Conservation (phyloP, 2,329 filamentous ascomycete species). For the Talaromyces pinophilus region DNA sequence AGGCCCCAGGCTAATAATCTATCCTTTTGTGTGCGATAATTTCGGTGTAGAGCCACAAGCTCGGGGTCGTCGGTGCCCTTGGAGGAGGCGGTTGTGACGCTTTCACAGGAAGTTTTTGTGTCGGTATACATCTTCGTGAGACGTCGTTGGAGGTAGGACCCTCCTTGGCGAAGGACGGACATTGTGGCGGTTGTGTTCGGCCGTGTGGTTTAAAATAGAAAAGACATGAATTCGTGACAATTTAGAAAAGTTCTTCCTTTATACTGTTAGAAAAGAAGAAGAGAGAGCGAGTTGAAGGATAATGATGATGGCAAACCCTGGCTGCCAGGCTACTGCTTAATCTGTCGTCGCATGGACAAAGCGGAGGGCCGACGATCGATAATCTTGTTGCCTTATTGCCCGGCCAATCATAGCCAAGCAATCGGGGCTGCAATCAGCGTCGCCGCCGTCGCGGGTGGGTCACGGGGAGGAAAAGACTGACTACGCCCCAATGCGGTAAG, state of each 20-base stretch:
- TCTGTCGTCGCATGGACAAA: background rate
- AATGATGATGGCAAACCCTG: slow-evolving; percentile 1
- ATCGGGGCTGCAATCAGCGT: background rate
- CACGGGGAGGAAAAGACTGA: background rate
- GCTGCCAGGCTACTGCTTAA: slow-evolving; percentile 9
- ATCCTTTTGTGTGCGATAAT: slow-evolving; percentile 65
- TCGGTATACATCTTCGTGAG: slow-evolving; percentile 65
- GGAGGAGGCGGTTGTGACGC: slow-evolving; percentile 49
- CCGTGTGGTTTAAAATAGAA: background rate
- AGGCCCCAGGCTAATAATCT: slow-evolving; percentile 65
- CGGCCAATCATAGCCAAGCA: slow-evolving; percentile 25
- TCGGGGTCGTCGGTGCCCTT: slow-evolving; percentile 56
- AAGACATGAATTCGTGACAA: background rate
- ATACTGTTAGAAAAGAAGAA: background rate
- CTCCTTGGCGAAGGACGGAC: slow-evolving; percentile 50
- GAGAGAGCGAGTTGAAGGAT: background rate
- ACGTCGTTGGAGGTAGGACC: slow-evolving; percentile 49
- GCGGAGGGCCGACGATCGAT: slow-evolving; percentile 25
- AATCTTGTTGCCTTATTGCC: slow-evolving; percentile 45
- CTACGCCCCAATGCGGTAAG: background rate
- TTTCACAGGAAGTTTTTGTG: slow-evolving; percentile 63
- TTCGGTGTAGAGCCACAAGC: slow-evolving; percentile 58
- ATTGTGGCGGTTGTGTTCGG: slow-evolving; percentile 36
- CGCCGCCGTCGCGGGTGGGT: background rate
- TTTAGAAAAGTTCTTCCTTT: background rate